Evolutionary conservation across 768 basidiomycete genomes (phyloP), one percentile per base, ranked within the genome.

Genomic region (Mycena galericulata): DNA sequence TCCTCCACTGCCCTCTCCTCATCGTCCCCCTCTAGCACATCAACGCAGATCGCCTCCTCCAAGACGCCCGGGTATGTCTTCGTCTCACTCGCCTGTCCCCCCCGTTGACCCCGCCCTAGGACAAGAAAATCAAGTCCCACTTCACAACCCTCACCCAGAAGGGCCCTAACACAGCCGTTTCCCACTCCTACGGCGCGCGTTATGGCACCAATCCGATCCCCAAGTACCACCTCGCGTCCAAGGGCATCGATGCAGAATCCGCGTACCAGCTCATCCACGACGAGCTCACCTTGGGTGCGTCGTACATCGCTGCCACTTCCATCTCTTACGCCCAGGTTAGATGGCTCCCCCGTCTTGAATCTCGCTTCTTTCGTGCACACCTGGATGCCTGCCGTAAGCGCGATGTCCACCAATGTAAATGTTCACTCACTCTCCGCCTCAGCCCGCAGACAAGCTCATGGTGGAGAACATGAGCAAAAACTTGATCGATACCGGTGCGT

Each of bases 181-280:
- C 74, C 0, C 85, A 87, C 63, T 76, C 87, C 0, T 92, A 91
- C 67, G 89, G 87, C 26, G 87, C 85, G 22, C 87, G 90, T 47
- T 93, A 92, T 75, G 86, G 86, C 18, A 90, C 90, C n/a, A 76
- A 74, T n/a, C 84, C 90, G 22, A 79, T 94, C 58, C 92, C 92
- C 18, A 94, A 92, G 76, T 94, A 86, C 78, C 82, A 82, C 24
- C 40, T 71, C 26, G 54, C 70, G 9, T 58, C 54, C 8, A 57
- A 91, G 81, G 93, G 93, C 3, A 79, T 87, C 18, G 76, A 77
- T 46, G 85, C 87, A 2, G 88, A 91, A 77, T 78, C 86, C 11
- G 85, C 88, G 1, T 87, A 87, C 70, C 85, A 86, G 65, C 75
- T 88, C 57, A 84, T 89, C 66, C 86, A 86, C 67, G 90, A 90